phyloP scores from a whole-genome alignment of 169 alveolate species.

The Eimeria falciformis region DNA sequence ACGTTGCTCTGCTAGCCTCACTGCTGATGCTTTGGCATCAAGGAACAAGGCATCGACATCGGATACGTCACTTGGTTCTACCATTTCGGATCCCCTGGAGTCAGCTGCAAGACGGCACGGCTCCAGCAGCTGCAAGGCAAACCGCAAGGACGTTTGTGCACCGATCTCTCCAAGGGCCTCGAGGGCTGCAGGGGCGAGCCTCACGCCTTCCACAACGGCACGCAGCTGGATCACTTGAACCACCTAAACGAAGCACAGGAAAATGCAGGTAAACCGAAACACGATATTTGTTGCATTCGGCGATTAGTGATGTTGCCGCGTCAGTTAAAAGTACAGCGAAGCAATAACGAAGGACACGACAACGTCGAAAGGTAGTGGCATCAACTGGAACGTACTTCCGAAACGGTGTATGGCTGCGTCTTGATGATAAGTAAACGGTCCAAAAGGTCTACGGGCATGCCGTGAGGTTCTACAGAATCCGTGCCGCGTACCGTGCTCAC shows the following conservation, averaged over 20 bases:
- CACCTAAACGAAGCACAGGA: constrained; percentile 26
- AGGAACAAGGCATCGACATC: constrained; percentile 97
- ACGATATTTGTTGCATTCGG: too few relatives aligned
- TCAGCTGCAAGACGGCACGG: constrained; percentile 97
- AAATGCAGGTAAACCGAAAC: neutral
- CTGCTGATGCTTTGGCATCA: constrained; percentile 98
- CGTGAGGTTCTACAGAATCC: constrained; percentile 98
- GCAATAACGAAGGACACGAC: too few relatives aligned
- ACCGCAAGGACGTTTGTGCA: constrained; percentile 95
- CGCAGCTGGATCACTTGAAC: constrained; percentile 96
- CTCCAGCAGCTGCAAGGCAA: constrained; percentile 95
- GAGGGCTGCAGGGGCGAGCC: constrained; percentile 96
- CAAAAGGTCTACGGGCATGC: constrained; percentile 99
- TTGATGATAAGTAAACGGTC: constrained; percentile 98
- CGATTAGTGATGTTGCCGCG: too few relatives aligned
- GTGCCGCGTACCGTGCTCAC: constrained; percentile 93
- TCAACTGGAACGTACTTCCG: constrained; percentile 86
- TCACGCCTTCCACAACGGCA: constrained; percentile 96
- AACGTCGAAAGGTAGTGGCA: too few relatives aligned
- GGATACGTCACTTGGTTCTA: constrained; percentile 94
- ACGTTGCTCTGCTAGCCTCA: constrained; percentile 88
- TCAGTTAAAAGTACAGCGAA: too few relatives aligned
- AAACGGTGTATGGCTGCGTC: constrained; percentile 97
- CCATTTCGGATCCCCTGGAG: constrained; percentile 93
- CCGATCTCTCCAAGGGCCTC: constrained; percentile 97